Conservation (phyloP, 176 grass and related monocot species). For the Musa beccarii region DNA sequence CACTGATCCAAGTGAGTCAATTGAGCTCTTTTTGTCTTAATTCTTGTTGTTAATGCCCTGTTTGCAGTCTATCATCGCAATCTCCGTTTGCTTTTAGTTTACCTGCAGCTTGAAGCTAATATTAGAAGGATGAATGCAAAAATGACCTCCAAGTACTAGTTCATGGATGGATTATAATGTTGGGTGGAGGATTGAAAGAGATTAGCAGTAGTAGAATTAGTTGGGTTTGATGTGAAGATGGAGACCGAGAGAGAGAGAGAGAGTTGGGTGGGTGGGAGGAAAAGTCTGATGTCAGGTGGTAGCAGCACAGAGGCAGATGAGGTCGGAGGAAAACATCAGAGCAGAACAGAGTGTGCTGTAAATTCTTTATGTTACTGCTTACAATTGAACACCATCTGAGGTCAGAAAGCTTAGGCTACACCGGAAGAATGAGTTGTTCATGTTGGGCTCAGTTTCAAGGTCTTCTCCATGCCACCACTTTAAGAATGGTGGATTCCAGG, state of each 20-base stretch:
- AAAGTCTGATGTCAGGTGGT: not conserved
- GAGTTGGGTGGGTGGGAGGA: not conserved
- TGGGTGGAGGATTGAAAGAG: no score
- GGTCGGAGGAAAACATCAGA: not conserved
- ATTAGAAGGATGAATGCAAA: no score
- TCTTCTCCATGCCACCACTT: no score
- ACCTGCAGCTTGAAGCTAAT: no score
- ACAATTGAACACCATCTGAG: not conserved
- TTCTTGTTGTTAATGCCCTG: no score
- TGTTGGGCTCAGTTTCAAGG: not conserved
- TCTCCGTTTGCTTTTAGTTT: no score
- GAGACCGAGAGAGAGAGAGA: not conserved
- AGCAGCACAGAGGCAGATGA: not conserved
- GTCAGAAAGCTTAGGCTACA: not conserved
- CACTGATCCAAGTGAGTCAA: conserved; percentile 72
- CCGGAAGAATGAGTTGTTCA: not conserved
- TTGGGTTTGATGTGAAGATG: not conserved
- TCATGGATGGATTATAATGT: no score
- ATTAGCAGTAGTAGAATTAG: no score
- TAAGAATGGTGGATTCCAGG: no score
- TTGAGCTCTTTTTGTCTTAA: not conserved
- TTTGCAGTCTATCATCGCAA: no score
- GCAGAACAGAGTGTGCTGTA: not conserved
- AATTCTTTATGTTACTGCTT: not conserved
- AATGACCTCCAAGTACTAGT: no score